phyloP scores from a whole-genome alignment of 176 grass and related monocot species.

The Areca catechu region DNA sequence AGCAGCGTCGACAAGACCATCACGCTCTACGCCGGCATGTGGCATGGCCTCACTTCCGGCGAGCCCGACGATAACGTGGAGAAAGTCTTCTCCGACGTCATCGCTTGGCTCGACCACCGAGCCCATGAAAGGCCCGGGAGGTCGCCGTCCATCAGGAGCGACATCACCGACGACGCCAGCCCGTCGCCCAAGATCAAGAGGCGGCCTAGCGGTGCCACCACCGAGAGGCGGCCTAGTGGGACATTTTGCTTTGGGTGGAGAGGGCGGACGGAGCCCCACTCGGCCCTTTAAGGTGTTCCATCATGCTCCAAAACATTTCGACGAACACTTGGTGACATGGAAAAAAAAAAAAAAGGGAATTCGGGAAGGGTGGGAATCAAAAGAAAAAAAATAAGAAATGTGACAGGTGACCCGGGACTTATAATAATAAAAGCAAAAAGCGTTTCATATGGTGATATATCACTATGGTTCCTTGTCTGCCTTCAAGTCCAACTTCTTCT shows the following conservation, averaged over 20 bases:
- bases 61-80: conserved; percentile 71
- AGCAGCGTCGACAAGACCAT: conserved; percentile 71
- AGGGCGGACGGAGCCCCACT: conserved; percentile 34
- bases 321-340: too few species aligned
- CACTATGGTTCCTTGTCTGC: too few species aligned
- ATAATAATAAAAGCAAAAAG: too few species aligned
- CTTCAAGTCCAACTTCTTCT: too few species aligned
- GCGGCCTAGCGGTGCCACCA: background rate
- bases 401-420: too few species aligned
- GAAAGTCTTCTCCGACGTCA: conserved; percentile 63
- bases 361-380: too few species aligned
- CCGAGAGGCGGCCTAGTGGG: background rate
- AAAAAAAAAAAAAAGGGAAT: too few species aligned
- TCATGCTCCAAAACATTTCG: too few species aligned
- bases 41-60: conserved; percentile 77
- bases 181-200: background rate
- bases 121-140: conserved; percentile 2
- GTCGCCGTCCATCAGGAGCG: background rate
- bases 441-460: too few species aligned
- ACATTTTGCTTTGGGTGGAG: conserved; percentile 42
- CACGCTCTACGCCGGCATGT: conserved; percentile 86
- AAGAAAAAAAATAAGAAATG: too few species aligned
- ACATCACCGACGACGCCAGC: background rate
- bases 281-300: conserved; percentile 34
- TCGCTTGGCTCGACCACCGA: conserved; percentile 49